phyloP scores from a whole-genome alignment of 345 rosid genomes.

The Syzygium oleosum region DNA sequence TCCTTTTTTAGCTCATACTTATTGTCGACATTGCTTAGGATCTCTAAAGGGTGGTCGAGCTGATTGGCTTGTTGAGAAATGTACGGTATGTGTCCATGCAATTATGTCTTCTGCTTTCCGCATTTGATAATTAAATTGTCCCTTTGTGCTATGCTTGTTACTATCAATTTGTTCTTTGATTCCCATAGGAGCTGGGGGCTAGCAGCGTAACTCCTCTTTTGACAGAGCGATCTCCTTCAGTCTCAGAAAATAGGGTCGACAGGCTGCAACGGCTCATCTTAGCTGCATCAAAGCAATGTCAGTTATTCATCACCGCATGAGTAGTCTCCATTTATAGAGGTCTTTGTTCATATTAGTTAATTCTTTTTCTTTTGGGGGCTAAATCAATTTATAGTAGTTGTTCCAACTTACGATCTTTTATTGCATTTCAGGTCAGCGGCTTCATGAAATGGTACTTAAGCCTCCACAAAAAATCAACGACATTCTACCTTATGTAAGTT shows the following conservation, averaged over 20 bases:
- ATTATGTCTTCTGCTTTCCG: neutral
- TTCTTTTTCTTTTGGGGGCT: neutral
- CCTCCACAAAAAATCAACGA: constrained; percentile 49
- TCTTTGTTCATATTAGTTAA: neutral
- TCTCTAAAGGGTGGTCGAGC: constrained; percentile 91
- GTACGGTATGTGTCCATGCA: constrained; percentile 46
- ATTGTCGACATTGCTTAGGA: constrained; percentile 31
- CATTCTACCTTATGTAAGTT: constrained; percentile 53
- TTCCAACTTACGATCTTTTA: neutral
- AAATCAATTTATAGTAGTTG: neutral
- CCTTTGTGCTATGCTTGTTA: neutral
- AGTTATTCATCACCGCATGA: neutral
- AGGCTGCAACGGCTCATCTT: constrained; percentile 69
- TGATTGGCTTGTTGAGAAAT: constrained; percentile 96
- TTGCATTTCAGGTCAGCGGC: constrained; percentile 53
- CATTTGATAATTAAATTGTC: neutral
- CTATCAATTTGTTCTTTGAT: neutral
- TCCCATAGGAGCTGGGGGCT: constrained; percentile 74
- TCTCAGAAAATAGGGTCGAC: constrained; percentile 71
- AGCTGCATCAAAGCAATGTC: constrained; percentile 89
- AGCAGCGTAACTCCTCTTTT: constrained; percentile 75
- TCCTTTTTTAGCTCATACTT: neutral
- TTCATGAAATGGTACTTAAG: constrained; percentile 69
- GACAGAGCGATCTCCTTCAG: constrained; percentile 58
- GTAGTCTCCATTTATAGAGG: neutral